These are phyloP conservation scores for Dalbergia cochinchinensis DNA, from an alignment of 306 rosid species.

Conservation along the genomic window DNA sequence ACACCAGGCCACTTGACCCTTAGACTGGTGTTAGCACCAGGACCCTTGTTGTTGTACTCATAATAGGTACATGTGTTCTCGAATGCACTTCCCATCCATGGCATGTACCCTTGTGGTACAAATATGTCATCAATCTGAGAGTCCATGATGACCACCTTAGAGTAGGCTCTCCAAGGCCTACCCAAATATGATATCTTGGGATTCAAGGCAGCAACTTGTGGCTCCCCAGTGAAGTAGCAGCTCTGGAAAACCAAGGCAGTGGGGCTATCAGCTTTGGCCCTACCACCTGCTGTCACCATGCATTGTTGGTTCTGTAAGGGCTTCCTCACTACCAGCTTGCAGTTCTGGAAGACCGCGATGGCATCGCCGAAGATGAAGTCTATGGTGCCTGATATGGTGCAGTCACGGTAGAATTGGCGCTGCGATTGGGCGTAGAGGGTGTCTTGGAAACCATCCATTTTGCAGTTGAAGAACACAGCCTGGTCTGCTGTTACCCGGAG, in stretches of 20 bases:
- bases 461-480: slow-evolving; percentile 54
- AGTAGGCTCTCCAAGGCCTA: slow-evolving; percentile 70
- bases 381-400: slow-evolving; percentile 53
- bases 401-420: slow-evolving; percentile 66
- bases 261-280: slow-evolving; percentile 40
- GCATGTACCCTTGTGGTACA: slow-evolving; percentile 60
- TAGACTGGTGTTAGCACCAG: slow-evolving; percentile 32
- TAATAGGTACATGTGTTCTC: slow-evolving; percentile 53
- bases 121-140: slow-evolving; percentile 56
- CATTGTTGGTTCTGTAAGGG: slow-evolving; percentile 54
- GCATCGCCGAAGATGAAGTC: slow-evolving; percentile 67
- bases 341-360: slow-evolving; percentile 59
- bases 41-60: slow-evolving; percentile 66
- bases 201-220: neutral
- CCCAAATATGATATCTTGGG: slow-evolving; percentile 58
- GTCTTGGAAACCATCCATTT: slow-evolving; percentile 60
- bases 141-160: slow-evolving; percentile 71
- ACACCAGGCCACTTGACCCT: slow-evolving; percentile 70
- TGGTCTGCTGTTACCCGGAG: slow-evolving; percentile 56
- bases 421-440: slow-evolving; percentile 55
- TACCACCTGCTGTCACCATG: slow-evolving; percentile 75
- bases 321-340: slow-evolving; percentile 59
- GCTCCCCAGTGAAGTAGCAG: slow-evolving; percentile 62
- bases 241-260: slow-evolving; percentile 59
- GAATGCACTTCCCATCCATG: slow-evolving; percentile 53